phyloP scores from a whole-genome alignment of 768 basidiomycete species.

The Austroboletus eburneus region DNA sequence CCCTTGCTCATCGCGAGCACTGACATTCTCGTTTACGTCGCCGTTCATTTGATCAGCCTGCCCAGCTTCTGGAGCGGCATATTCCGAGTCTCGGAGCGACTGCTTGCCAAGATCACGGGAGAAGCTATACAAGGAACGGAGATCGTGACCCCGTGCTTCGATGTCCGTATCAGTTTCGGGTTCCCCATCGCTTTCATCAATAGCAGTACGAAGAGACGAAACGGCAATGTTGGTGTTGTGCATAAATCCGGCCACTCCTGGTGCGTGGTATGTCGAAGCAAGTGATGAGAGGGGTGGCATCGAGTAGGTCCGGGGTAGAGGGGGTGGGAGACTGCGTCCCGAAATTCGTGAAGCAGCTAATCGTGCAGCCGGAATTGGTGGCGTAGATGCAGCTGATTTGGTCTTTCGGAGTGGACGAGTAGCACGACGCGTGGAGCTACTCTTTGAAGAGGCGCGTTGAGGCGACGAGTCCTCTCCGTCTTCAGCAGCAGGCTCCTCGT shows the following conservation, averaged over 20 bases:
- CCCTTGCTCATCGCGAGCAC: conserved; percentile 11
- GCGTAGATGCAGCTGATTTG: conserved; percentile 34
- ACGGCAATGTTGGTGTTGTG: conserved; percentile 35
- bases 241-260: conserved; percentile 28
- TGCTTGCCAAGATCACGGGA: conserved; percentile 29
- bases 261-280: conserved; percentile 24
- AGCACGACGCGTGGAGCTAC: conserved; percentile 21
- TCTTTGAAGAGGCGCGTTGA: conserved; percentile 25
- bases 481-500: conserved; percentile 22
- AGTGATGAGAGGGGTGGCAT: conserved; percentile 31
- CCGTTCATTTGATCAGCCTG: conserved; percentile 19
- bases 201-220: conserved; percentile 32
- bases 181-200: conserved; percentile 33
- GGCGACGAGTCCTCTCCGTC: conserved; percentile 15
- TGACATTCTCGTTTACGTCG: conserved; percentile 14
- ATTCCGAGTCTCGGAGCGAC: conserved; percentile 20
- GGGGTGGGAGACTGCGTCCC: conserved; percentile 27
- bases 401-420: conserved; percentile 32
- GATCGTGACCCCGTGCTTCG: conserved; percentile 26
- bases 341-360: conserved; percentile 31
- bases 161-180: conserved; percentile 31
- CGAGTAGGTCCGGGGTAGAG: conserved; percentile 32
- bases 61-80: conserved; percentile 22
- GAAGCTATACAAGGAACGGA: conserved; percentile 33
- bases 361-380: conserved; percentile 31